Evolutionary conservation across 306 rosid genomes (phyloP).

Genomic region (Sicyos edulis): DNA sequence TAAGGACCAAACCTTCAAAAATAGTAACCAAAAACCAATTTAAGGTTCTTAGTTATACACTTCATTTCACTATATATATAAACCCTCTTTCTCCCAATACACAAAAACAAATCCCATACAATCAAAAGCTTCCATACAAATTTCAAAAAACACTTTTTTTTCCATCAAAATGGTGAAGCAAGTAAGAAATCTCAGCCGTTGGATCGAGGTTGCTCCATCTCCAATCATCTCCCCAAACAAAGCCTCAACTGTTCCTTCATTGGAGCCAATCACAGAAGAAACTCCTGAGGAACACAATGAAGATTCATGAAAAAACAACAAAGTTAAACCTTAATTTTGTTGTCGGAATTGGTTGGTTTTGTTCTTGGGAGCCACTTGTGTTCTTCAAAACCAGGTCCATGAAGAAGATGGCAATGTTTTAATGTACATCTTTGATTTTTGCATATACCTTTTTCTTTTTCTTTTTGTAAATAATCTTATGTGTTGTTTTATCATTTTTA

Average conservation of each 20-base stretch:
- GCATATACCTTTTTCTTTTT: not conserved
- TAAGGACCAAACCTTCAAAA: not conserved
- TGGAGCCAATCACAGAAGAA: conserved; percentile 49
- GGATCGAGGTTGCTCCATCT: conserved; percentile 61
- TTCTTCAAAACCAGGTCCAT: not conserved
- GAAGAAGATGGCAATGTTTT: not conserved
- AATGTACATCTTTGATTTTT: not conserved
- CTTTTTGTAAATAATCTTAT: not conserved
- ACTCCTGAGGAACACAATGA: not conserved
- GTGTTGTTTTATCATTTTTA: too few relatives aligned
- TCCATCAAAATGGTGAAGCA: conserved; percentile 36
- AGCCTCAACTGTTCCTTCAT: conserved; percentile 47
- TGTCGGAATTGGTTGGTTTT: too few relatives aligned
- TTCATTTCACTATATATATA: too few relatives aligned
- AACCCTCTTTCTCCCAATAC: not conserved
- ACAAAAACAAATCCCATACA: not conserved
- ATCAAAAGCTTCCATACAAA: not conserved
- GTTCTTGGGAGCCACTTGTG: too few relatives aligned
- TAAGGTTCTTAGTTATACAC: not conserved
- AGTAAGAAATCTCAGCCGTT: conserved; percentile 29
- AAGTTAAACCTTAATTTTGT: too few relatives aligned
- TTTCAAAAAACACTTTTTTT: too few relatives aligned
- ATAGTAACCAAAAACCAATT: not conserved
- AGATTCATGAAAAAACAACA: conserved; percentile 4
- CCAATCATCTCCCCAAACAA: conserved; percentile 43